These are phyloP conservation scores for Serendipita indica DNA, from an alignment of 768 basidiomycete species.

Conservation along the genomic window DNA sequence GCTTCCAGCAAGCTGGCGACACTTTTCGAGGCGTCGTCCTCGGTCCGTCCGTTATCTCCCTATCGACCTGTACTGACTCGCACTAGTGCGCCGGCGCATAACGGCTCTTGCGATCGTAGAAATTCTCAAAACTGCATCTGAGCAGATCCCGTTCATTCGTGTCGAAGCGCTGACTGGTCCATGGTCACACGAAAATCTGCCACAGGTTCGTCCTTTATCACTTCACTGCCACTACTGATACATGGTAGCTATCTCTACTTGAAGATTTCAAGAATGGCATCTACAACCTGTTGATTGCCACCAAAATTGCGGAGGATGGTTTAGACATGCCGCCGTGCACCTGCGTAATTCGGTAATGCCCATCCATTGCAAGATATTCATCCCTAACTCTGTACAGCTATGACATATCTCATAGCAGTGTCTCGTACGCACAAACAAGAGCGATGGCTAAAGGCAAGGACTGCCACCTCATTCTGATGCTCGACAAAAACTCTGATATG, in stretches of 20 bases:
- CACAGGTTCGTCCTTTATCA: neutral
- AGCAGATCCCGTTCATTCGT: conserved; percentile 39
- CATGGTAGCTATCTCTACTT: conserved; percentile 32
- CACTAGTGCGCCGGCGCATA: conserved; percentile 37
- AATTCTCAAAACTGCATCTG: conserved; percentile 39
- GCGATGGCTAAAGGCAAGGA: conserved; percentile 32
- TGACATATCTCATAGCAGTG: conserved; percentile 45
- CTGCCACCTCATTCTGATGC: conserved; percentile 47
- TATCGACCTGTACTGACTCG: neutral
- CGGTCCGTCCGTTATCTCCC: conserved; percentile 31
- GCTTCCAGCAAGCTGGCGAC: conserved; percentile 38
- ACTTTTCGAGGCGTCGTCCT: conserved; percentile 50
- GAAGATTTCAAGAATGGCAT: conserved; percentile 38
- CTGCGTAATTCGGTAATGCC: conserved; percentile 42
- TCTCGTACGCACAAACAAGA: conserved; percentile 43
- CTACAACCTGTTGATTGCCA: conserved; percentile 49
- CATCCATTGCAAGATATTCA: conserved; percentile 13
- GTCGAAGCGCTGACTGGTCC: conserved; percentile 33
- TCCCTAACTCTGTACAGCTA: conserved; percentile 28
- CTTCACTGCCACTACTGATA: conserved; percentile 18
- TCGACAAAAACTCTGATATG: conserved; percentile 39
- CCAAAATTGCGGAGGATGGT: conserved; percentile 40
- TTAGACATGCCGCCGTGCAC: conserved; percentile 41
- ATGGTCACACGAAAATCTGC: conserved; percentile 17
- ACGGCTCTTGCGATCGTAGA: conserved; percentile 47